Conservation (phyloP, 179 eudicot genomes). For the Beta corolliflora region DNA sequence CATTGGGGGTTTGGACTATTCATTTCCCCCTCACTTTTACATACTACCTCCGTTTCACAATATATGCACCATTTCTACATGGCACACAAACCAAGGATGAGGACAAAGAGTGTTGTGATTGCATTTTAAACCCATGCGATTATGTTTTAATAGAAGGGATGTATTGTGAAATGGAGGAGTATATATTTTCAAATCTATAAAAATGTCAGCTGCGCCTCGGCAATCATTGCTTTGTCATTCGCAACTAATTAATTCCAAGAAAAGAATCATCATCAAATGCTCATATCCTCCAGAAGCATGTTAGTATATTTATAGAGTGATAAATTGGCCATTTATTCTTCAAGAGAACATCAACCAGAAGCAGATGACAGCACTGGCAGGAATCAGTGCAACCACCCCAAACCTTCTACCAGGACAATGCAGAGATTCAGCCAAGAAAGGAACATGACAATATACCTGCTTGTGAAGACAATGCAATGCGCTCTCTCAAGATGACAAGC, state of each 20-base stretch:
- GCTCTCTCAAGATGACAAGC: slow-evolving; percentile 78
- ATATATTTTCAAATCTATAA: background rate
- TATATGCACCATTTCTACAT: too few species aligned
- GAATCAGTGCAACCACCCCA: slow-evolving; percentile 1
- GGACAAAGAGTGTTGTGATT: too few species aligned
- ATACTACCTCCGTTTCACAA: too few species aligned
- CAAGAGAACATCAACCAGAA: background rate
- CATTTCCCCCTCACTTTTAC: background rate
- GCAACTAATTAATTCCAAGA: background rate
- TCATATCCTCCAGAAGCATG: background rate
- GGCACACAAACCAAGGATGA: too few species aligned
- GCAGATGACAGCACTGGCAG: background rate
- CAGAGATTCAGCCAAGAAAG: background rate
- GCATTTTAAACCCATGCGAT: too few species aligned
- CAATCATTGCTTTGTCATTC: background rate
- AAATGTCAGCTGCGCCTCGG: background rate
- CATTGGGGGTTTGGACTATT: background rate
- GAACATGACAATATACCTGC: slow-evolving; percentile 45
- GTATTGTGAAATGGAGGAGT: too few species aligned
- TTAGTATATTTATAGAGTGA: background rate
- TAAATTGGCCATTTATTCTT: background rate
- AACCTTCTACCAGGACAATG: background rate
- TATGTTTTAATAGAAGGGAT: too few species aligned
- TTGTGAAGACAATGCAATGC: slow-evolving; percentile 73
- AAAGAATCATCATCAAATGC: background rate